phyloP scores from a whole-genome alignment of 257 asterid genomes.

The Eucommia ulmoides region DNA sequence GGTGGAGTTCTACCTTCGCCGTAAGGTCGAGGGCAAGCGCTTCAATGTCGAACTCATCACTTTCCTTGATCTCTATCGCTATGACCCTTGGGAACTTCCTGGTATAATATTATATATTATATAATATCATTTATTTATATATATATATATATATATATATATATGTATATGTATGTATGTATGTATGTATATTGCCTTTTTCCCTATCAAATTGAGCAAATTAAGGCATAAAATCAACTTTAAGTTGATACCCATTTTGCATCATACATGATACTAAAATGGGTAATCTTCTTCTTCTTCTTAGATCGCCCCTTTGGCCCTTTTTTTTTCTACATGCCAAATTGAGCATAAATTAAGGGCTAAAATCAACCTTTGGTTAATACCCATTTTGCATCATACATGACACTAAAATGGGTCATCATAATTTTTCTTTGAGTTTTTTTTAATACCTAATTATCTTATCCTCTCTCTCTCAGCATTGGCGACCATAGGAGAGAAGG shows the following conservation, averaged over 20 bases:
- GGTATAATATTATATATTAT: too few relatives aligned
- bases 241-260: too few relatives aligned
- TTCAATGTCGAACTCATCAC: conserved; percentile 93
- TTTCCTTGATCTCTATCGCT: conserved; percentile 86
- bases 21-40: conserved; percentile 96
- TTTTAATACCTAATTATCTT: neutral
- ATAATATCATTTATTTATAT: too few relatives aligned
- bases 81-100: conserved; percentile 99
- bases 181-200: too few relatives aligned
- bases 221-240: too few relatives aligned
- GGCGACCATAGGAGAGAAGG: conserved; percentile 98
- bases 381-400: too few relatives aligned
- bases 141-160: neutral
- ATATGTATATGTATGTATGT: too few relatives aligned
- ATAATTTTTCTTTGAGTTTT: neutral
- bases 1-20: conserved; percentile 93
- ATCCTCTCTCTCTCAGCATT: conserved; percentile 25
- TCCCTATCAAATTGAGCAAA: too few relatives aligned
- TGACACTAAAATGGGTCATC: too few relatives aligned
- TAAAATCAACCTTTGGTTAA: too few relatives aligned
- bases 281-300: neutral
- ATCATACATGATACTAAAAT: too few relatives aligned
- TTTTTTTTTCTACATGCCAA: neutral
- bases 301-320: neutral
- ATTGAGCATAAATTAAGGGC: too few relatives aligned